phyloP scores from a whole-genome alignment of 2,329 filamentous ascomycete genomes.

The Aspergillus bombycis region DNA sequence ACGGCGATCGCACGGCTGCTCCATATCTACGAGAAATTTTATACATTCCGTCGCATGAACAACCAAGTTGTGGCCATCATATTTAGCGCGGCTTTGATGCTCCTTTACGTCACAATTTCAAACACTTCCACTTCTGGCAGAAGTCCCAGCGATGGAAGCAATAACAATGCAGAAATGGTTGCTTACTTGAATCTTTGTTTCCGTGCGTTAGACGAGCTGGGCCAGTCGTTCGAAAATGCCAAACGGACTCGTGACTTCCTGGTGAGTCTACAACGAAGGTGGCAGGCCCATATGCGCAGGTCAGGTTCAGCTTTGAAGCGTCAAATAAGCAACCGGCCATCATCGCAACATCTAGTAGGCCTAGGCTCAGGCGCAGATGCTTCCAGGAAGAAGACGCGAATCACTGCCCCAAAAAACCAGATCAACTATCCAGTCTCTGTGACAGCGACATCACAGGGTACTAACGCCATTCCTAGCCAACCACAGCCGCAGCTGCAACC shows the following conservation, averaged over 20 bases:
- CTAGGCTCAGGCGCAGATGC: conserved; percentile 11
- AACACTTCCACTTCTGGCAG: conserved; percentile 30
- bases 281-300: conserved; percentile 42
- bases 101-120: conserved; percentile 43
- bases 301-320: conserved; percentile 33
- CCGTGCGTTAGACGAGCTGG: conserved; percentile 46
- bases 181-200: conserved; percentile 46
- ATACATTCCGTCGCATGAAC: conserved; percentile 49
- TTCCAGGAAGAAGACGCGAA: conserved; percentile 30
- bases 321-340: conserved; percentile 29
- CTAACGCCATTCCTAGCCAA: not conserved
- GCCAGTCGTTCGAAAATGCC: conserved; percentile 45
- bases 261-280: conserved; percentile 42
- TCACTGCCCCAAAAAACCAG: conserved; percentile 12
- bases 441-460: conserved; percentile 1
- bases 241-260: conserved; percentile 45
- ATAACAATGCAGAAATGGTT: conserved; percentile 36
- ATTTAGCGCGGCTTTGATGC: conserved; percentile 48
- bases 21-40: conserved; percentile 45
- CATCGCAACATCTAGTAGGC: conserved; percentile 15
- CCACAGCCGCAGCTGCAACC: conserved; percentile 11
- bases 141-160: conserved; percentile 25
- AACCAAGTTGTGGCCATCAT: conserved; percentile 50
- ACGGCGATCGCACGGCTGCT: conserved; percentile 45
- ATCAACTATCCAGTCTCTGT: conserved; percentile 7